Base-by-base conservation (phyloP, 2,329 filamentous ascomycete species). In the Monilinia vaccinii-corymbosi region DNA sequence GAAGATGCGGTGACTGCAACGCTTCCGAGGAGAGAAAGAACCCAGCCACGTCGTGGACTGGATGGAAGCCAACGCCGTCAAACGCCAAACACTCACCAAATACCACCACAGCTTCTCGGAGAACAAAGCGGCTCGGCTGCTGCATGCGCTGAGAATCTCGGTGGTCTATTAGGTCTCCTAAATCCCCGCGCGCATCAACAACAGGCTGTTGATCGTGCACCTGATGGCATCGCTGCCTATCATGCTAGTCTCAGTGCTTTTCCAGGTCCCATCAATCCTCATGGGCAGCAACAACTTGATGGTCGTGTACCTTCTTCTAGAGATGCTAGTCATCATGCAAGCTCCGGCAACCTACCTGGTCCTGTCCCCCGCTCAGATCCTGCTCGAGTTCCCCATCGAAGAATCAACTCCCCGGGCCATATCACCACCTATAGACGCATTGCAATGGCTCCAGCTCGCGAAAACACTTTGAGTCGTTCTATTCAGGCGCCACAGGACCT, bases 1-100 rank as follows among this genome's bases (percentile, higher is more conserved):
- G 18, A 32, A 3, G 3, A 10, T 21, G 0, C 7, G 2, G 0
- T 16, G 3, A 1, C 50, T 32, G 3, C 11, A 31, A 2, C 11
- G 0, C 2, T 23, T 44, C 36, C 7, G 7, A 10, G 10, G 18
- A 32, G 25, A 53, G 36, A 44, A 32, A n/a, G 38, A 16, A 16
- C 3, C 5, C 50, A 31, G 4, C 25, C 42, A 6, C 25, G 38
- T 6, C 16, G 50, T 44, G 50, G 50, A 4, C 11, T 31, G 8
- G 16, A 32, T 5, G 18, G 38, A 44, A 44, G 7, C n/a, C 36
- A 7, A 11, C 25, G 18, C 11, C 25, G 6, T 42, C 36, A 9
- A 44, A 42, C 25, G 0, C 13, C 18, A 16, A 44, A 4, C 10
- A 21, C 18, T 1, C 18, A 16, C 1, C 36, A 23, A 16, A 31